Evolutionary conservation across 371 early-diverging fungal genomes (phyloP).

Genomic region (Lichtheimia hyalospora): DNA sequence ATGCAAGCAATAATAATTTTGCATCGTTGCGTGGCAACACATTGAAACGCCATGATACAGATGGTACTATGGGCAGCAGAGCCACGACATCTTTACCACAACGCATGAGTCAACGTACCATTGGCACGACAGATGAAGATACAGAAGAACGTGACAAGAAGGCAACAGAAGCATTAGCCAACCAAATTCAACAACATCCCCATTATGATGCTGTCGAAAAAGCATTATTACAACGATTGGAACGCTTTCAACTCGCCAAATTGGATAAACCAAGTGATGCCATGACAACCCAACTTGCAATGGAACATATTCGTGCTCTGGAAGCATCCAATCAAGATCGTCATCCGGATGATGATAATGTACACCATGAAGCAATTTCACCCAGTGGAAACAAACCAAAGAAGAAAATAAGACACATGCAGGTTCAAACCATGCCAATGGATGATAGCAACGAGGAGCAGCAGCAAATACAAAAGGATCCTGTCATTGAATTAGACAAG

Average conservation of each 20-base stretch:
- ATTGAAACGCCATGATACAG: conserved; percentile 14
- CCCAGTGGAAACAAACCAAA: conserved; percentile 4
- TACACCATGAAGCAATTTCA: conserved; percentile 3
- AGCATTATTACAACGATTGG: conserved; percentile 32
- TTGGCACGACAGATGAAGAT: not conserved
- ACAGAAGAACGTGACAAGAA: conserved; percentile 3
- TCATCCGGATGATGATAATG: conserved; percentile 1
- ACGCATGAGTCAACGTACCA: conserved; percentile 4
- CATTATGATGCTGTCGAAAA: conserved; percentile 31
- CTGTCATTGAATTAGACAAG: not conserved
- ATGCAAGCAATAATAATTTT: conserved; percentile 17
- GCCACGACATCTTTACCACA: not conserved
- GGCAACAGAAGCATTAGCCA: conserved; percentile 10
- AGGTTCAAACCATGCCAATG: conserved; percentile 20
- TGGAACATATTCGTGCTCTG: conserved; percentile 42
- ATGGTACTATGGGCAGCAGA: not conserved
- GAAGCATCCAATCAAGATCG: conserved; percentile 20
- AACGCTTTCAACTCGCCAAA: conserved; percentile 24
- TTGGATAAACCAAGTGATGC: conserved; percentile 35
- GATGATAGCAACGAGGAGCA: not conserved
- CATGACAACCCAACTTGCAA: conserved; percentile 30
- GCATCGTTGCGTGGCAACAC: conserved; percentile 14
- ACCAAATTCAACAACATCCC: not conserved
- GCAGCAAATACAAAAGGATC: not conserved
- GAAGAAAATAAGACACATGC: conserved; percentile 17